These are phyloP conservation scores for Hemileccinum impolitum DNA, from an alignment of 768 basidiomycete species.

Conservation along the genomic window DNA sequence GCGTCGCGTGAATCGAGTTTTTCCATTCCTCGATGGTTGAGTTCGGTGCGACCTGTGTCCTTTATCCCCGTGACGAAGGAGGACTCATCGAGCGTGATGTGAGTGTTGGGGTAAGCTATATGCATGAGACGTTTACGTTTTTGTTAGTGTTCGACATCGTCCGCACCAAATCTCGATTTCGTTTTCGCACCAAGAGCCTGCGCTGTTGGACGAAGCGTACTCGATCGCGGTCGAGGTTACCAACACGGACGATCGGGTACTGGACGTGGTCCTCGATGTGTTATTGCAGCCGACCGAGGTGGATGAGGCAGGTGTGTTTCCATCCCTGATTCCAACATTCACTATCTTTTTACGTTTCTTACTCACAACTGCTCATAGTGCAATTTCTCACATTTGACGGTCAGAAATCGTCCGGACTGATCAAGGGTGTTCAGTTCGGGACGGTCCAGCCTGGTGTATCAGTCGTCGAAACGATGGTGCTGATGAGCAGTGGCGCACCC, in stretches of 20 bases:
- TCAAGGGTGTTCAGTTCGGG: conserved; percentile 63
- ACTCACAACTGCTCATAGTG: conserved; percentile 34
- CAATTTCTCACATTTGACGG: conserved; percentile 61
- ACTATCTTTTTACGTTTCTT: background rate
- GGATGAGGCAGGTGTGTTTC: conserved; percentile 60
- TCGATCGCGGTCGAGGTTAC: conserved; percentile 67
- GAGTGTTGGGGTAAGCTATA: conserved; percentile 18
- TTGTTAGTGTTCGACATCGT: conserved; percentile 55
- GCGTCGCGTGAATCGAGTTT: conserved; percentile 32
- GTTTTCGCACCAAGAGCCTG: conserved; percentile 60
- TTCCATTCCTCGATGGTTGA: conserved; percentile 51
- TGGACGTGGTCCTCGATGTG: conserved; percentile 70
- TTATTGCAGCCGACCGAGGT: conserved; percentile 78
- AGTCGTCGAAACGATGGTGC: conserved; percentile 57
- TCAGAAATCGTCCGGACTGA: conserved; percentile 63
- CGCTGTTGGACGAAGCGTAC: conserved; percentile 79
- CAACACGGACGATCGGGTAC: conserved; percentile 66
- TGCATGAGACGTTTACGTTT: background rate
- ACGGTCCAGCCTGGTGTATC: conserved; percentile 53
- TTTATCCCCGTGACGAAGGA: conserved; percentile 53
- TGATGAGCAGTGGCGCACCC: conserved; percentile 57
- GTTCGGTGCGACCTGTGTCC: conserved; percentile 46
- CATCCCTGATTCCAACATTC: no score
- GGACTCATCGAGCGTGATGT: conserved; percentile 48
- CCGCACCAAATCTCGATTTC: conserved; percentile 55